Evolutionary conservation across 805 yeast species (phyloP).

Genomic region (Cyberlindnera xishuangbannaensis): DNA sequence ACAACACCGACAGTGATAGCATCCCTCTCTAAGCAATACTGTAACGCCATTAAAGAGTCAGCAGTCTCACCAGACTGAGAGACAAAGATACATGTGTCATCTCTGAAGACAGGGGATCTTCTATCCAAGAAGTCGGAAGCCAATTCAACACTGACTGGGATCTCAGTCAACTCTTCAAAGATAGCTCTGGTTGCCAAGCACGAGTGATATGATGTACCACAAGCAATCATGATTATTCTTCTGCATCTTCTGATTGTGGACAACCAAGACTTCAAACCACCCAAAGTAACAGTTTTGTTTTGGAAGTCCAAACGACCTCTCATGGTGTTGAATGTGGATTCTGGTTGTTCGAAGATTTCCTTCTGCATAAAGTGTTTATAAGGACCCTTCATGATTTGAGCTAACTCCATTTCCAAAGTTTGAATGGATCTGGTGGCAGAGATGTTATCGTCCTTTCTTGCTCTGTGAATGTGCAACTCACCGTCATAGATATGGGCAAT

Average conservation of each 20-base stretch:
- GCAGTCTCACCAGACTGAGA: conserved; percentile 99
- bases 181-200: conserved; percentile 95
- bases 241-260: conserved; percentile 90
- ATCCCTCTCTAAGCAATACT: conserved; percentile 94
- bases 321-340: conserved; percentile 97
- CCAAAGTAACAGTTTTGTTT: conserved; percentile 67
- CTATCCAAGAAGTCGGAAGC: conserved; percentile 96
- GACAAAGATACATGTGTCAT: conserved; percentile 94
- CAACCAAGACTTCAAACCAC: conserved; percentile 82
- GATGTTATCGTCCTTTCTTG: conserved; percentile 78
- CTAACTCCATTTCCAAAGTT: conserved; percentile 93
- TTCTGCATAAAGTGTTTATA: conserved; percentile 97
- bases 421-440: conserved; percentile 95
- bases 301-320: conserved; percentile 97
- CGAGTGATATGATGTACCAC: conserved; percentile 99
- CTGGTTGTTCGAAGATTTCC: conserved; percentile 98
- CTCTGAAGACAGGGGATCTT: conserved; percentile 95
- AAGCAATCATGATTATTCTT: conserved; percentile 95
- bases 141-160: conserved; percentile 87
- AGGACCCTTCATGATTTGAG: conserved; percentile 97
- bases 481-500: conserved; percentile 98
- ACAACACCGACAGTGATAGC: conserved; percentile 97
- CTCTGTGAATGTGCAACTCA: conserved; percentile 96
- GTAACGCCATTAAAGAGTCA: conserved; percentile 90
- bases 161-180: conserved; percentile 93